Evolutionary conservation across 805 yeast genomes (phyloP), one percentile per base, ranked within the genome.

Genomic region (Henningerozyma blattae): DNA sequence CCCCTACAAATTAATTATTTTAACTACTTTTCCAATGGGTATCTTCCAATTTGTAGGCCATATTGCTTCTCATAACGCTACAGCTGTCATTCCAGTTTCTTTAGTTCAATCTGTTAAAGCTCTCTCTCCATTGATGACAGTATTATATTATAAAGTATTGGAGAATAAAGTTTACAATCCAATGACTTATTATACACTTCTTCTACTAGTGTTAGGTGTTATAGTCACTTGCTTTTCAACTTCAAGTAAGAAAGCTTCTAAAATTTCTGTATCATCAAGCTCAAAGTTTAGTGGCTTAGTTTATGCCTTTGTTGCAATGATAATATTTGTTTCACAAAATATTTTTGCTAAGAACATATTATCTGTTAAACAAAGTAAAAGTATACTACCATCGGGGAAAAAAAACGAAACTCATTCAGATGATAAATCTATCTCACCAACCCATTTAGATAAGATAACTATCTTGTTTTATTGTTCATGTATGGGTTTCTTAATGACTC

Each of bases 71-170:
- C 95, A 87, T 54, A 81, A 82, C 51, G 89, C 97, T n/a, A 86
- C 95, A 2, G 71, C 87, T 2, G 57, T 82, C 40, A 83, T 91
- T 33, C 95, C 95, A 0, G 95, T 91, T n/a, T 82, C 95, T 4
- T 61, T 87, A 43, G 96, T 91, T 15, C 96, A 89, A 56, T 86
- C 96, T 7, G 77, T 89, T 46, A 91, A 91, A 61, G 91, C 95
- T 2, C 63, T 89, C 26, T 78, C 94, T 22, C 98, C 98, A 3
- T 64, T 89, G 18, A 72, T 84, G 32, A 89, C 97, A 0, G 96
- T 91, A 10, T 56, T 74, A 20, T 82, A 83, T 28, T 86, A 86
- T 59, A 66, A 81, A 43, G 39, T 76, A 10, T 35, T 78, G 26
- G 80, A 78, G 50, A 63, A 68, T 20, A 69, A 64, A 31, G 58